Percentiles rank a stretch among this genome's conserved stretches.
Conservation (phyloP, 192 early-diverging fungal species). For the Chytriomyces confervae region DNA sequence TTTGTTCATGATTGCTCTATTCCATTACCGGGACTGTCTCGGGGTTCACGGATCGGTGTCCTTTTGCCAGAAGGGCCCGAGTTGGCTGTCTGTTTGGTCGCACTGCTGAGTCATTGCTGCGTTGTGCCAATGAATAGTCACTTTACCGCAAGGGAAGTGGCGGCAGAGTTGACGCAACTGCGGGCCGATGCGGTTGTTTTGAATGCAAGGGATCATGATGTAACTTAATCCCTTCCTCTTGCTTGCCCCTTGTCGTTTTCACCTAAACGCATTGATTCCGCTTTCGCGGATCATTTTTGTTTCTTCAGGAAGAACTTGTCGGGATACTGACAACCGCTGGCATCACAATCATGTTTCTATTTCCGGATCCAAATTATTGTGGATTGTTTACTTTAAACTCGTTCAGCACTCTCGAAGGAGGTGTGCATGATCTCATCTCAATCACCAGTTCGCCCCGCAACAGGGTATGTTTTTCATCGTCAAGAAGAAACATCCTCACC, state of each 20-base stretch:
- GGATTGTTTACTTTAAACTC: neutral
- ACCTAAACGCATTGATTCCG: neutral
- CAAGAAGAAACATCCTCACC: neutral
- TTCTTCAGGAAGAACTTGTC: neutral
- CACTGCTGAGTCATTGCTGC: constrained; percentile 43
- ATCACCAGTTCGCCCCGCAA: neutral
- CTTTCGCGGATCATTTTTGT: neutral
- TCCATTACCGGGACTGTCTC: neutral
- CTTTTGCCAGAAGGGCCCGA: constrained; percentile 5
- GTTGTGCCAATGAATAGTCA: constrained; percentile 45
- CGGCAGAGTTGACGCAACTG: constrained; percentile 35
- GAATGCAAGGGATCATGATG: neutral
- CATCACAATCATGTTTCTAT: neutral
- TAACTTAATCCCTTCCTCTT: neutral
- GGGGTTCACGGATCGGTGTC: neutral
- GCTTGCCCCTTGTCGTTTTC: no score
- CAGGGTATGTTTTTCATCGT: no score
- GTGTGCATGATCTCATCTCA: neutral
- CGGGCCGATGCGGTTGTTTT: constrained; percentile 41
- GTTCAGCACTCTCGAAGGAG: neutral
- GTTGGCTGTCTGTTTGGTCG: constrained; percentile 36
- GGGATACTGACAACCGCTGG: neutral
- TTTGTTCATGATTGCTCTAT: neutral
- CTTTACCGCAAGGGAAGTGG: constrained; percentile 40
- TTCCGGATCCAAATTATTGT: neutral